Percentiles rank a stretch among this genome's conserved stretches.
These are phyloP conservation scores for Amaranthus hypochondriacus DNA, from an alignment of 148 eudicot genomes.

Conservation along the genomic window DNA sequence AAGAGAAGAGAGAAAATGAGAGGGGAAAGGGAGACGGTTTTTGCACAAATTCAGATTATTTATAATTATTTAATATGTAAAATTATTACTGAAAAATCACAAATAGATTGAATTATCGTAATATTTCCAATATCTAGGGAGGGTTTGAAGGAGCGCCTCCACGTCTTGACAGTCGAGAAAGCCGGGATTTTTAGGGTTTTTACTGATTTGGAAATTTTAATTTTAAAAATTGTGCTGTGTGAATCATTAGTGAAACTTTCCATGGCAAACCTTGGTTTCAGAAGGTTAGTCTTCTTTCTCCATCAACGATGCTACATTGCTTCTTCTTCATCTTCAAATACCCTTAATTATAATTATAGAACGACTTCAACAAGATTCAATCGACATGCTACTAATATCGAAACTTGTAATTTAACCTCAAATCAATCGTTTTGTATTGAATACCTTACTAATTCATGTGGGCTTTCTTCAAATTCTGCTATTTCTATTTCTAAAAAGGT, in stretches of 20 bases:
- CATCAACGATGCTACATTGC: background rate
- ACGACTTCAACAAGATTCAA: background rate
- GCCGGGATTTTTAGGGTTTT: no score
- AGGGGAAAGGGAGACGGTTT: no score
- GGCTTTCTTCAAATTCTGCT: constrained; percentile 11
- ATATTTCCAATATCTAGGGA: no score
- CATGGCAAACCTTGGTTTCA: background rate
- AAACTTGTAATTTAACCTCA: background rate
- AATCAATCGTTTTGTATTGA: background rate
- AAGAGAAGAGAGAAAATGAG: no score
- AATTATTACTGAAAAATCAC: no score
- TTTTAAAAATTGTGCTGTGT: no score
- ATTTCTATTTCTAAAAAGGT: constrained; percentile 5
- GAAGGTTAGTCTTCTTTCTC: background rate
- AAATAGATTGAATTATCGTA: no score
- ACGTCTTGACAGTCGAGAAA: no score
- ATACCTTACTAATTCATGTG: constrained; percentile 8
- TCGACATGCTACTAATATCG: background rate
- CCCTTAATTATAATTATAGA: background rate
- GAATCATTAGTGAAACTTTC: background rate
- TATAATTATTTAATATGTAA: no score
- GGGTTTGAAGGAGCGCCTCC: no score
- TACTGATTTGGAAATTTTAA: no score
- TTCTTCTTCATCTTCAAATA: background rate
- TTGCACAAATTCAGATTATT: no score